phyloP scores from a whole-genome alignment of 805 yeast genomes.

The Suhomyces kilbournensis region DNA sequence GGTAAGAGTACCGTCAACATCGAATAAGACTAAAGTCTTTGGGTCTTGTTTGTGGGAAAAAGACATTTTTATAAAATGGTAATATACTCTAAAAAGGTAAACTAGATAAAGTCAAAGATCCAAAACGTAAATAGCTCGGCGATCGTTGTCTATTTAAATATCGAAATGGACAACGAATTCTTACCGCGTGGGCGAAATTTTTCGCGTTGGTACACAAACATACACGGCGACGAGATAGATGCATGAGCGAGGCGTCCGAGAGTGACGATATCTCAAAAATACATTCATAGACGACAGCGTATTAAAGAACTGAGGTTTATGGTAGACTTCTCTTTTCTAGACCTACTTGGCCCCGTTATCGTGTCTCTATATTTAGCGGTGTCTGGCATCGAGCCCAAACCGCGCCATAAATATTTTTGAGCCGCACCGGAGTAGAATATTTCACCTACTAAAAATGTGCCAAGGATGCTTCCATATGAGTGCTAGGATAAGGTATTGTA shows the following conservation, averaged over 20 bases:
- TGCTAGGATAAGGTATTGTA: no score
- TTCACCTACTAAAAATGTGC: no score
- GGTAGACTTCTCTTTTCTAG: no score
- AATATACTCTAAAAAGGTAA: not conserved
- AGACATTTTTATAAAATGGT: conserved; percentile 37
- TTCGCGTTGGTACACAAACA: conserved; percentile 1
- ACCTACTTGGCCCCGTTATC: not conserved
- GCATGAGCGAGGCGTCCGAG: not conserved
- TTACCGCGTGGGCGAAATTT: conserved; percentile 3
- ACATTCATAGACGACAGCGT: no score
- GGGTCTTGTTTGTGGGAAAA: conserved; percentile 78
- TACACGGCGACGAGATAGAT: not conserved
- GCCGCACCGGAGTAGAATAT: not conserved
- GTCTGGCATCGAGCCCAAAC: not conserved
- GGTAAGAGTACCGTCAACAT: conserved; percentile 97
- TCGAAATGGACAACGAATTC: conserved; percentile 3
- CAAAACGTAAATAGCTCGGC: not conserved
- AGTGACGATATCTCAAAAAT: no score
- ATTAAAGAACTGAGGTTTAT: not conserved
- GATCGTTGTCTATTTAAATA: not conserved
- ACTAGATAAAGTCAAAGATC: conserved; percentile 1
- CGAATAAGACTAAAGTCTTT: conserved; percentile 86
- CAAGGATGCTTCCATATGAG: no score
- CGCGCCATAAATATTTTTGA: not conserved
- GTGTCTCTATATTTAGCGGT: not conserved